Percentiles rank a stretch among this genome's conserved stretches.
These are phyloP conservation scores for Boletus bicolor DNA, from an alignment of 768 basidiomycete species.

Conservation along the genomic window DNA sequence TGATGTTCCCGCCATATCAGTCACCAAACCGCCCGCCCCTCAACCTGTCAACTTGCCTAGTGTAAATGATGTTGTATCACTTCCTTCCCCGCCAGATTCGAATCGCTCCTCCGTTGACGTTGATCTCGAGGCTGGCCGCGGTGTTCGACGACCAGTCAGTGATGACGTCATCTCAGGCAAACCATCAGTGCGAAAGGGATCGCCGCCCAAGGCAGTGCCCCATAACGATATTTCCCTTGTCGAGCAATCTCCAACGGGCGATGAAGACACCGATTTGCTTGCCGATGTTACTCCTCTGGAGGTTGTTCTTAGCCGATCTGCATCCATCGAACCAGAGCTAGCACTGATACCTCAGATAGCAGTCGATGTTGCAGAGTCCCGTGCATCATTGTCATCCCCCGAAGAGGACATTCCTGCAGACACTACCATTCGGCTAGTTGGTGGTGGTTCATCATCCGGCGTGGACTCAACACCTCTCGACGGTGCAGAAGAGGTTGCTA, in stretches of 20 bases:
- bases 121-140: conserved; percentile 41
- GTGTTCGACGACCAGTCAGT: conserved; percentile 34
- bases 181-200: conserved; percentile 8
- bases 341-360: neutral
- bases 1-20: conserved; percentile 51
- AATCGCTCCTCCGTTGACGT: conserved; percentile 35
- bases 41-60: conserved; percentile 69
- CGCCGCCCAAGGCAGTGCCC: conserved; percentile 4
- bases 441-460: conserved; percentile 42
- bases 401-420: conserved; percentile 30
- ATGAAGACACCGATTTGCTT: conserved; percentile 49
- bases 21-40: conserved; percentile 71
- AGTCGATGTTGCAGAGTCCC: conserved; percentile 10
- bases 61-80: conserved; percentile 50
- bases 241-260: conserved; percentile 20
- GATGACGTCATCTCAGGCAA: conserved; percentile 15
- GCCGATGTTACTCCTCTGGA: conserved; percentile 41
- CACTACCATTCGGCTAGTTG: conserved; percentile 57
- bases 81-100: conserved; percentile 45
- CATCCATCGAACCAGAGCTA: conserved; percentile 12
- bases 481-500: conserved; percentile 32
- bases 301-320: conserved; percentile 30
- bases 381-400: neutral
- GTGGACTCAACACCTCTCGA: conserved; percentile 32
- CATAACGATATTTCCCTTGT: conserved; percentile 18